Evolutionary conservation across 495 filamentous ascomycete species (phyloP), one percentile per base, ranked within the genome.

Genomic region (Ramalina intermedia): DNA sequence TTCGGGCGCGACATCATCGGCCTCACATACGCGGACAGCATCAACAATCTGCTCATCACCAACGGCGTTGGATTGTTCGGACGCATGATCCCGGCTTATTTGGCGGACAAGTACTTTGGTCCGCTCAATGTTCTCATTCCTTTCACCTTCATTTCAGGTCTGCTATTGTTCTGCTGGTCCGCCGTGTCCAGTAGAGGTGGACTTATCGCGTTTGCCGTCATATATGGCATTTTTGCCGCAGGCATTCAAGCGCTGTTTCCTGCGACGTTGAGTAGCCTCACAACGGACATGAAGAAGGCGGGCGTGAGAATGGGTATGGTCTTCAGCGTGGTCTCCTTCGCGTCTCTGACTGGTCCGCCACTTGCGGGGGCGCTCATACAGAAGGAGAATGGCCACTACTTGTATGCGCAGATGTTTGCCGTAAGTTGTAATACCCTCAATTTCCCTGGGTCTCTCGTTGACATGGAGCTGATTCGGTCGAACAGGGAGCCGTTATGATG

Each of bases 231-330:
- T 37, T 70, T 67, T 3, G 75, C 66, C 0, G 75, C 73, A 0
- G 76, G 69, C 1, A 69, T 87, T 16, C 81, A 86, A 63, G 71
- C 69, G 11, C 64, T 86, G 40, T 72, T 76, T 60, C 64, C 79
- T 37, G 59, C 68, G 60, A 65, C 75, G 49, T 47, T 80, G 53
- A 68, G 73, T 4, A 71, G 77, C 23, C 67, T 84, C 29, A 71
- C 68, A 0, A 69, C 63, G 1, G 80, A 87, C 55, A 45, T 80
- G 53, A 68, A 66, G 11, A 84, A 82, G 55, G 64, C 71, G 6
- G 82, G 82, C 0, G 71, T 75, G 36, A 63, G 81, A 13, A 78
- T 84, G 66, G 84, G 84, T 2, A 86, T 86, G 81, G 68, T 78
- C 4, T 83, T 87, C 47, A 79, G 68, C 3, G 73, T 84, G 47